Conservation (phyloP, 2,329 filamentous ascomycete genomes). For the Fusarium sulawesiense region DNA sequence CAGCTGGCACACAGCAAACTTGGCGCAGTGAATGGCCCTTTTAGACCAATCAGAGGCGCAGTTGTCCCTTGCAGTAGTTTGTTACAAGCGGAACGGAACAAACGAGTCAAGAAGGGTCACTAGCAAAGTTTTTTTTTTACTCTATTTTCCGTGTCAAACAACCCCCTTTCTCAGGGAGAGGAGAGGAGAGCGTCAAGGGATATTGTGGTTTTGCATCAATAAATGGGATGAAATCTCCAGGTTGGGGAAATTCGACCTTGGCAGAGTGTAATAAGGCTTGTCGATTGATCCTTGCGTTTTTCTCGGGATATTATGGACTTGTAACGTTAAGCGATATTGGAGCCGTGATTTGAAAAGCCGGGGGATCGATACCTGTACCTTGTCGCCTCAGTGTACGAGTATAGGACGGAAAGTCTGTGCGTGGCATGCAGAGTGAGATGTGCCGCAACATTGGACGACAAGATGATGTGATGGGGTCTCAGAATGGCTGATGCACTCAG, state of each 20-base stretch:
- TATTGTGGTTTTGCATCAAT: constrained; percentile 13
- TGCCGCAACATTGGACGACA: constrained; percentile 9
- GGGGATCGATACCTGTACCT: constrained; percentile 1
- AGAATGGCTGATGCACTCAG: neutral
- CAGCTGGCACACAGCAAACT: constrained; percentile 18
- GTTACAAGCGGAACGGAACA: constrained; percentile 19
- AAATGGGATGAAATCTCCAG: neutral
- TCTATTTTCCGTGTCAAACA: constrained; percentile 9
- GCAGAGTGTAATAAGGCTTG: neutral
- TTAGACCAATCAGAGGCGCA: constrained; percentile 12
- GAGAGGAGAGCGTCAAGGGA: neutral
- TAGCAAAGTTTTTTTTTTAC: neutral
- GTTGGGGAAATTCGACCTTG: neutral
- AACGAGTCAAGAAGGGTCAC: constrained; percentile 24
- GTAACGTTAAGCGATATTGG: constrained; percentile 36
- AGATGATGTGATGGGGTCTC: constrained; percentile 3
- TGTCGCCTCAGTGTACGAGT: neutral
- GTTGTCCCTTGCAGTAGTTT: constrained; percentile 30
- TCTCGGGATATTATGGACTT: constrained; percentile 25
- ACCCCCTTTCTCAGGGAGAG: constrained; percentile 4
- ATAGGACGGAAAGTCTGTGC: constrained; percentile 16
- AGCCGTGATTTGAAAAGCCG: constrained; percentile 23
- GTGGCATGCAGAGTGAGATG: neutral
- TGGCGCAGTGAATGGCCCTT: neutral
- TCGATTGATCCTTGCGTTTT: constrained; percentile 13